These are phyloP conservation scores for Jaltomata sinuosa DNA, from an alignment of 257 asterid genomes.

Conservation along the genomic window DNA sequence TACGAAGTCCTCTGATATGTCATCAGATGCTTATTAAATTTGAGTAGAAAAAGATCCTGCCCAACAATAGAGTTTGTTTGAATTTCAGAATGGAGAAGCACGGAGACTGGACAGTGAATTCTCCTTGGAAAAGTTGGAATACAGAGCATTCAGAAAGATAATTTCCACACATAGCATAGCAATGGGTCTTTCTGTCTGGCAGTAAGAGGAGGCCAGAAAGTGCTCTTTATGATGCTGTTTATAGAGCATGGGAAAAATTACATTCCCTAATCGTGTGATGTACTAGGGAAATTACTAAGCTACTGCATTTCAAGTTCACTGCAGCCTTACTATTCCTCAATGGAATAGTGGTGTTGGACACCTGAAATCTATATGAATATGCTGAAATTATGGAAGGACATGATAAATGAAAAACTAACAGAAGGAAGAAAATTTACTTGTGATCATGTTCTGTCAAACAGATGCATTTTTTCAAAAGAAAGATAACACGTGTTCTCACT, in stretches of 20 bases:
- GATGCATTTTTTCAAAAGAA: not conserved
- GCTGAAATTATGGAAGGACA: not conserved
- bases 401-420: not conserved
- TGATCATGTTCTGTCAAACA: not conserved
- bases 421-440: not conserved
- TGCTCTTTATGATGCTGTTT: not conserved
- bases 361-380: not conserved
- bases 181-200: not conserved
- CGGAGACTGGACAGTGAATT: not conserved
- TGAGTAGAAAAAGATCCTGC: conserved; percentile 63
- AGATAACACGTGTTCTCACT: not conserved
- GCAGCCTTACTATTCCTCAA: not conserved
- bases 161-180: not conserved
- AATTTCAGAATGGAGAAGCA: not conserved
- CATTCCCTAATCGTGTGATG: not conserved
- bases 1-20: conserved; percentile 81
- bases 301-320: not conserved
- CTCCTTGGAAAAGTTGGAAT: not conserved
- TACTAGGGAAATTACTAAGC: not conserved
- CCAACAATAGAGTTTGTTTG: conserved; percentile 1
- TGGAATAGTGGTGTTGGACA: not conserved
- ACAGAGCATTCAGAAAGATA: not conserved
- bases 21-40: conserved; percentile 51
- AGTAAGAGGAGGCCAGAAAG: not conserved
- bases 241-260: not conserved